A percentile compares a stretch with the other conserved stretches of the same genome.
These are phyloP conservation scores for Grosmannia serpens DNA, from an alignment of 2,329 filamentous ascomycete species.

Conservation along the genomic window DNA sequence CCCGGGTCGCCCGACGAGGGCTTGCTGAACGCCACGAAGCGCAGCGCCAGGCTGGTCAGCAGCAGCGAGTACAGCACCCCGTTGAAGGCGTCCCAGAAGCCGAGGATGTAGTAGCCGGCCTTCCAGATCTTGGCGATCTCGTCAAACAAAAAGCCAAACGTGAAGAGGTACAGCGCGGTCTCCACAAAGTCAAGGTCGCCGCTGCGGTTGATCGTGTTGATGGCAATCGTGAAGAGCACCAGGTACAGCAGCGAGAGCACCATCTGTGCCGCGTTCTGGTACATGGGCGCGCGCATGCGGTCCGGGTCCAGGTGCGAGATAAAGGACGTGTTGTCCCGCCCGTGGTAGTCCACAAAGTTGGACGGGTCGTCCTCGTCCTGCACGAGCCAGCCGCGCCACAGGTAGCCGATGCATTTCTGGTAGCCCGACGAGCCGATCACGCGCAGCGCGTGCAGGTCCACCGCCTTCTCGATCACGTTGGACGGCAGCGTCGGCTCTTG, in stretches of 20 bases:
- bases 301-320: slow-evolving; percentile 82
- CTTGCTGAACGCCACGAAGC: slow-evolving; percentile 66
- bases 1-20: slow-evolving; percentile 19
- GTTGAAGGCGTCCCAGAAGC: slow-evolving; percentile 98
- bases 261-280: slow-evolving; percentile 85
- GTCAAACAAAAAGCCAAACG: slow-evolving; percentile 79
- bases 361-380: slow-evolving; percentile 86
- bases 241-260: slow-evolving; percentile 76
- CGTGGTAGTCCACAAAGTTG: slow-evolving; percentile 79
- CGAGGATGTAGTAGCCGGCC: slow-evolving; percentile 78
- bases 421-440: slow-evolving; percentile 91
- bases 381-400: slow-evolving; percentile 95
- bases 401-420: slow-evolving; percentile 84
- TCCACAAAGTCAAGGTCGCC: slow-evolving; percentile 81
- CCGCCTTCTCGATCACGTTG: slow-evolving; percentile 87
- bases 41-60: slow-evolving; percentile 63
- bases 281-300: slow-evolving; percentile 81
- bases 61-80: slow-evolving; percentile 68
- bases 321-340: slow-evolving; percentile 68
- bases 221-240: slow-evolving; percentile 73
- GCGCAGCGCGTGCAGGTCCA: slow-evolving; percentile 79
- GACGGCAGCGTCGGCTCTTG: slow-evolving; percentile 60
- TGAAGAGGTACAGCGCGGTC: slow-evolving; percentile 79
- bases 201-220: slow-evolving; percentile 82
- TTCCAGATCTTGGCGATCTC: slow-evolving; percentile 88